These are phyloP conservation scores for Heliamphora exappendiculata DNA, from an alignment of 148 eudicot species.

Conservation along the genomic window DNA sequence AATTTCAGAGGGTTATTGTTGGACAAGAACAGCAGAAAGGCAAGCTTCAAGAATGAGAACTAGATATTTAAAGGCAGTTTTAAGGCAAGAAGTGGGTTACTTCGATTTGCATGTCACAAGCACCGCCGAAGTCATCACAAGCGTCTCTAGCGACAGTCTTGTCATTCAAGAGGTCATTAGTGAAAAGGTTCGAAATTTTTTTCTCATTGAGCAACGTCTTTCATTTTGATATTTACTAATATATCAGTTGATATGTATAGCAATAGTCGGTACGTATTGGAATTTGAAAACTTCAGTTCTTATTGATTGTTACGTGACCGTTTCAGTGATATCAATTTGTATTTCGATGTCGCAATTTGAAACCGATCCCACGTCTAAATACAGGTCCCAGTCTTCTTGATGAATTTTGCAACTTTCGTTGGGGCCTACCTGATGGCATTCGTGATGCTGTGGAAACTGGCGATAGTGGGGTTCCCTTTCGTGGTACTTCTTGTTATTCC, in stretches of 20 bases:
- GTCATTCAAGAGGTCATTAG: constrained; percentile 68
- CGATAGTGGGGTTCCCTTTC: constrained; percentile 61
- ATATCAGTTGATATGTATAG: too few species aligned
- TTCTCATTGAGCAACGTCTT: too few species aligned
- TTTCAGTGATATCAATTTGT: too few species aligned
- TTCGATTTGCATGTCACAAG: constrained; percentile 63
- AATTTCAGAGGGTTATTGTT: constrained; percentile 65
- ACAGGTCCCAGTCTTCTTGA: constrained; percentile 70
- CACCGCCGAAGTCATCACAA: constrained; percentile 61
- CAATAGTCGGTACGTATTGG: too few species aligned
- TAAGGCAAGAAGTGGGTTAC: constrained; percentile 71
- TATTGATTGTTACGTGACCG: too few species aligned
- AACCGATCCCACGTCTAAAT: too few species aligned
- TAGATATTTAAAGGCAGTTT: constrained; percentile 57
- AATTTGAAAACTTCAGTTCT: too few species aligned
- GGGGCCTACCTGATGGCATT: constrained; percentile 60
- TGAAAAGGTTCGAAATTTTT: constrained; percentile 45
- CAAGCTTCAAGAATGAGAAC: constrained; percentile 66
- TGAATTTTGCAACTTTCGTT: constrained; percentile 57
- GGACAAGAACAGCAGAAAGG: constrained; percentile 78
- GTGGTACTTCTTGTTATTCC: constrained; percentile 56
- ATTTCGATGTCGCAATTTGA: too few species aligned
- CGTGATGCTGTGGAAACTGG: constrained; percentile 56
- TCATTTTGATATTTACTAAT: too few species aligned
- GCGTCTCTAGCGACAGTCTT: constrained; percentile 67